Conservation (phyloP, 1,284 basidiomycete species). For the Cerrena zonata region DNA sequence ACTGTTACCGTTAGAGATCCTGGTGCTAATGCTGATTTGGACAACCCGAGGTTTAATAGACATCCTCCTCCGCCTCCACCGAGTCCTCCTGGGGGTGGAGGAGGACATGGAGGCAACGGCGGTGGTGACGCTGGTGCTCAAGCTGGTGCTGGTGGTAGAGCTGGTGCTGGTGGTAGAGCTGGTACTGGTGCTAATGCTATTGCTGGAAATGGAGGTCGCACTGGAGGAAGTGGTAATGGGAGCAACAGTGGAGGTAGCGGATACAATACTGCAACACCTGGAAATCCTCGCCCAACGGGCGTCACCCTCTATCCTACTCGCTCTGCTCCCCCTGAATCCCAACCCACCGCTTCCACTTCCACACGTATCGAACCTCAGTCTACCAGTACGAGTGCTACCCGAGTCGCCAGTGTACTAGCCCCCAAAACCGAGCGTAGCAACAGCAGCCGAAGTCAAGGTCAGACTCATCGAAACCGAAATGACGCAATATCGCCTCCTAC, state of each 20-base stretch:
- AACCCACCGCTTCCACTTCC: no score
- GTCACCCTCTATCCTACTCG: no score
- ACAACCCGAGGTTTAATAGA: neutral
- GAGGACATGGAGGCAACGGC: no score
- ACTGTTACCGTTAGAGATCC: slow-evolving; percentile 8
- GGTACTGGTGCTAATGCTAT: neutral
- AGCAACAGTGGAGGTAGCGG: no score
- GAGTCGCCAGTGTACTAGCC: no score
- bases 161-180: neutral
- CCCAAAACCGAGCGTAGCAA: neutral
- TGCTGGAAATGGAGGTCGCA: neutral
- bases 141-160: neutral
- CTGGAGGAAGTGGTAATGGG: no score
- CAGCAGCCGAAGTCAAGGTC: neutral
- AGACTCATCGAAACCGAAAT: neutral
- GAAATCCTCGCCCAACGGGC: no score
- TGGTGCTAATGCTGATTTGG: neutral
- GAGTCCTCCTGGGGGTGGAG: neutral
- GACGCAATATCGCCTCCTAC: neutral
- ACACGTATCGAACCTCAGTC: neutral
- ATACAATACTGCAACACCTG: no score
- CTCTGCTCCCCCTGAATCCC: no score
- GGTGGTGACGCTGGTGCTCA: neutral
- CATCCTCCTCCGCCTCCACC: neutral
- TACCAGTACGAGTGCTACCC: neutral